phyloP scores from a whole-genome alignment of 2,329 filamentous ascomycete species.

The Aspergillus proliferans region DNA sequence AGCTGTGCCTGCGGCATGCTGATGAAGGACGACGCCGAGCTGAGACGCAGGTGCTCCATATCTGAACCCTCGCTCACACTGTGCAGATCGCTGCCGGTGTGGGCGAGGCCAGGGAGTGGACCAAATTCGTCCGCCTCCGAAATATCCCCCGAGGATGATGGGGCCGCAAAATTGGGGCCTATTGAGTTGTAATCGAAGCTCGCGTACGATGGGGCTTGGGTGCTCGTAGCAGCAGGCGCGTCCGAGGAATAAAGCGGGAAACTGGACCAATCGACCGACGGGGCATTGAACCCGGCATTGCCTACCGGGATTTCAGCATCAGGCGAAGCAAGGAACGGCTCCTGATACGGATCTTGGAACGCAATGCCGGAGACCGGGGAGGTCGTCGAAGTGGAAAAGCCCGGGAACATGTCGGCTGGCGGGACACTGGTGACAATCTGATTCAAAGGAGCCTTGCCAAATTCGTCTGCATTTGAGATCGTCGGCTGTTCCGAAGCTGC shows the following conservation, averaged over 20 bases:
- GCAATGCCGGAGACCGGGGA: slow-evolving; percentile 30
- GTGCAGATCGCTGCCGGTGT: slow-evolving; percentile 26
- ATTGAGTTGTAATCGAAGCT: slow-evolving; percentile 41
- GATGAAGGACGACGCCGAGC: slow-evolving; percentile 39
- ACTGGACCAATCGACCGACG: slow-evolving; percentile 44
- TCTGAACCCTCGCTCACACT: slow-evolving; percentile 38
- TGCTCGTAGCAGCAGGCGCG: slow-evolving; percentile 33
- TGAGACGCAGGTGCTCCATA: slow-evolving; percentile 36
- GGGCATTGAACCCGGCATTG: slow-evolving; percentile 35
- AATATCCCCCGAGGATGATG: slow-evolving; percentile 44
- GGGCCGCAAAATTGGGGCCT: slow-evolving; percentile 33
- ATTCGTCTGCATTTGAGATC: slow-evolving; percentile 2
- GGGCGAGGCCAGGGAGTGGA: slow-evolving; percentile 25
- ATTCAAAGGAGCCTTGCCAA: slow-evolving; percentile 26
- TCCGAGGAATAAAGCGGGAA: slow-evolving; percentile 38
- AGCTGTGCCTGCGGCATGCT: slow-evolving; percentile 37
- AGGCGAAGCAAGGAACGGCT: slow-evolving; percentile 38
- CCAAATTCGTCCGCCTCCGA: slow-evolving; percentile 44
- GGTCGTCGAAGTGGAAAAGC: slow-evolving; percentile 28
- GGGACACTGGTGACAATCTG: slow-evolving; percentile 30
- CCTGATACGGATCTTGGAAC: slow-evolving; percentile 33
- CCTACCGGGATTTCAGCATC: slow-evolving; percentile 36
- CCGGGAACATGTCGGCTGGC: slow-evolving; percentile 34
- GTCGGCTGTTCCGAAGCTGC: slow-evolving; percentile 17
- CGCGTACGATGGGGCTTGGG: slow-evolving; percentile 41